These are phyloP conservation scores for Mycena haematopus DNA, from an alignment of 768 basidiomycete species.

Conservation along the genomic window DNA sequence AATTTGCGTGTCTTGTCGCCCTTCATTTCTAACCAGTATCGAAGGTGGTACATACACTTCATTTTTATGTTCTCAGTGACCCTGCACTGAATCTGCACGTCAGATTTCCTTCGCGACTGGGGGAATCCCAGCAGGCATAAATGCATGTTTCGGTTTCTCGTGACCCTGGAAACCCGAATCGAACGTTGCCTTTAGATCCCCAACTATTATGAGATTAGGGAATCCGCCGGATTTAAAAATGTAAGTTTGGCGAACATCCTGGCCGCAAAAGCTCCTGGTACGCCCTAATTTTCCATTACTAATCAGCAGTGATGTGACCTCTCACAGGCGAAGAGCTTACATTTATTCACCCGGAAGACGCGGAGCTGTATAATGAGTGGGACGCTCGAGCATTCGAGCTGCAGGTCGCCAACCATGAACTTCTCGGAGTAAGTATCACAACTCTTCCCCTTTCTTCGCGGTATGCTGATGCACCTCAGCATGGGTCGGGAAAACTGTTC, in stretches of 20 bases:
- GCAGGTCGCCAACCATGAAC: conserved; percentile 90
- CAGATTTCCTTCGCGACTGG: neutral
- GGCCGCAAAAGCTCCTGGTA: conserved; percentile 86
- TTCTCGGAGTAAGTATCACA: conserved; percentile 60
- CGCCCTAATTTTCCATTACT: conserved; percentile 30
- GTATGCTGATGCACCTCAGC: conserved; percentile 32
- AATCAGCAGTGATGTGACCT: neutral
- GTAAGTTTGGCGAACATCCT: conserved; percentile 88
- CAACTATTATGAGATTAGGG: conserved; percentile 86
- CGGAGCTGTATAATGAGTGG: conserved; percentile 77
- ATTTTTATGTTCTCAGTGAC: no score
- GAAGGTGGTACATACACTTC: no score
- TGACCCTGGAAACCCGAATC: conserved; percentile 3
- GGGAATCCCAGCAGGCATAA: conserved; percentile 90
- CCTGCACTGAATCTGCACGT: no score
- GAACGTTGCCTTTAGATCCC: conserved; percentile 57
- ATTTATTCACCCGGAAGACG: conserved; percentile 83
- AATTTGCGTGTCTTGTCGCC: neutral
- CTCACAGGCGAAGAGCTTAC: conserved; percentile 76
- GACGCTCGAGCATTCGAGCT: conserved; percentile 82
- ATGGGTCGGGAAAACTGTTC: conserved; percentile 86
- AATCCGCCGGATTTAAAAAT: conserved; percentile 86
- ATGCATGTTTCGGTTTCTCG: conserved; percentile 40
- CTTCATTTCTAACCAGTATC: neutral
- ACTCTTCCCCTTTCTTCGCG: neutral